phyloP scores from a whole-genome alignment of 805 yeast genomes.

The Cyberlindnera suaveolens region DNA sequence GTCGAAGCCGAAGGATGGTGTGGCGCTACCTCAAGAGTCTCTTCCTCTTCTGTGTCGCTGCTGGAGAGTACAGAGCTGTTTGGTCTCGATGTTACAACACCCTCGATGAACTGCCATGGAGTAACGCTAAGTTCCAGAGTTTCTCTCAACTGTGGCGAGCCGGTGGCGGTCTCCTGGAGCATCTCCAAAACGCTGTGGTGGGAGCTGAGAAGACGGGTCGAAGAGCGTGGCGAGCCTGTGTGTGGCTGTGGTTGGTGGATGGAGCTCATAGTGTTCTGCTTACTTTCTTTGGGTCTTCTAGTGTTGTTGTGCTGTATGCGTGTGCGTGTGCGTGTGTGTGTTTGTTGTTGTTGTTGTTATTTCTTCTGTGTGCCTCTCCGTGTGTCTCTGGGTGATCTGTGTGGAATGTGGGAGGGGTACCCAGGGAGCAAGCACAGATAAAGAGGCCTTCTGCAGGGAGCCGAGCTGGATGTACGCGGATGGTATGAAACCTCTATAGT shows the following conservation, averaged over 20 bases:
- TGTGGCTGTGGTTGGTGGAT: slow-evolving; percentile 17
- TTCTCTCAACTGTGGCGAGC: background rate
- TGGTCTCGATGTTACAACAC: slow-evolving; percentile 17
- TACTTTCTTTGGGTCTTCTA: too few relatives aligned
- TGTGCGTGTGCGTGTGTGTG: too few relatives aligned
- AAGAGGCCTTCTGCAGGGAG: too few relatives aligned
- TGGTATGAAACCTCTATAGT: too few relatives aligned
- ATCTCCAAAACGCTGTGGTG: slow-evolving; percentile 23
- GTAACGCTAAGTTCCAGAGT: slow-evolving; percentile 19
- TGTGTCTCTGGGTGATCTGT: too few relatives aligned
- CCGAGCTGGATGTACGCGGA: too few relatives aligned
- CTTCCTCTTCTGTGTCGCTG: slow-evolving; percentile 25
- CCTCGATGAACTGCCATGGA: slow-evolving; percentile 21
- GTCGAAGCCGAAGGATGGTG: background rate
- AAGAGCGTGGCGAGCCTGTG: slow-evolving; percentile 5
- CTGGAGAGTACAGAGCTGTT: slow-evolving; percentile 24
- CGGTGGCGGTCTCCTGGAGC: slow-evolving; percentile 8
- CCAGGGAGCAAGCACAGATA: too few relatives aligned
- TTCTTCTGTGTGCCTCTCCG: too few relatives aligned
- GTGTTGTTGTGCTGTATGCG: too few relatives aligned
- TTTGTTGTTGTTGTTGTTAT: too few relatives aligned
- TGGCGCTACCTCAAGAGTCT: background rate
- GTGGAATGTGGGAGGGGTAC: too few relatives aligned
- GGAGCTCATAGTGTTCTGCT: background rate
- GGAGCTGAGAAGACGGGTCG: slow-evolving; percentile 17